Percentiles rank a stretch among this genome's conserved stretches.
Evolutionary conservation across 129 eudicot genomes (phyloP).

Genomic region (Chrysanthemum lavandulifolium): DNA sequence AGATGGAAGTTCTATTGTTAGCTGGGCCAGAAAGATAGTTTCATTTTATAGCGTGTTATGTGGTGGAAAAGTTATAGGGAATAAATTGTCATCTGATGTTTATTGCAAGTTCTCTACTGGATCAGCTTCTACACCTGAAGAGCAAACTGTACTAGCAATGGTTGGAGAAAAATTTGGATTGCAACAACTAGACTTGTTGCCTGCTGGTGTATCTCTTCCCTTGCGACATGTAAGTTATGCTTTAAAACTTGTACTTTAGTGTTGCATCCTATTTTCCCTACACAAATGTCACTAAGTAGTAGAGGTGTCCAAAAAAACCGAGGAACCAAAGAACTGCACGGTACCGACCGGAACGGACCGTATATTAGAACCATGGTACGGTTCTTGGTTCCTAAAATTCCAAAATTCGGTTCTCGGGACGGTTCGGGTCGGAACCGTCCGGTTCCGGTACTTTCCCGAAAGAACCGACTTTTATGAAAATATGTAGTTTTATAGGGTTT

Average conservation of each 20-base stretch:
- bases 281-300: not conserved
- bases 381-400: too few species aligned
- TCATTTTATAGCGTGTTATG: conserved; percentile 90
- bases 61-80: conserved; percentile 61
- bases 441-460: too few species aligned
- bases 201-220: conserved; percentile 95
- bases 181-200: conserved; percentile 91
- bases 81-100: conserved; percentile 71
- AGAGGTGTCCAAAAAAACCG: too few species aligned
- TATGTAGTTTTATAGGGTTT: too few species aligned
- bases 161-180: conserved; percentile 93
- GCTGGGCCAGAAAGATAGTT: conserved; percentile 89
- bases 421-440: too few species aligned
- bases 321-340: too few species aligned
- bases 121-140: conserved; percentile 63
- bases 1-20: conserved; percentile 66
- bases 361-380: too few species aligned
- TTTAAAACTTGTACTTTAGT: conserved; percentile 4
- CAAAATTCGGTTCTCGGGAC: too few species aligned
- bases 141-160: conserved; percentile 82
- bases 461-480: too few species aligned
- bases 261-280: not conserved
- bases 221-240: conserved; percentile 80
- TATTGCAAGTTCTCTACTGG: conserved; percentile 74
- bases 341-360: too few species aligned